Base-by-base conservation (phyloP, 768 basidiomycete species). In the Trametes cubensis region DNA sequence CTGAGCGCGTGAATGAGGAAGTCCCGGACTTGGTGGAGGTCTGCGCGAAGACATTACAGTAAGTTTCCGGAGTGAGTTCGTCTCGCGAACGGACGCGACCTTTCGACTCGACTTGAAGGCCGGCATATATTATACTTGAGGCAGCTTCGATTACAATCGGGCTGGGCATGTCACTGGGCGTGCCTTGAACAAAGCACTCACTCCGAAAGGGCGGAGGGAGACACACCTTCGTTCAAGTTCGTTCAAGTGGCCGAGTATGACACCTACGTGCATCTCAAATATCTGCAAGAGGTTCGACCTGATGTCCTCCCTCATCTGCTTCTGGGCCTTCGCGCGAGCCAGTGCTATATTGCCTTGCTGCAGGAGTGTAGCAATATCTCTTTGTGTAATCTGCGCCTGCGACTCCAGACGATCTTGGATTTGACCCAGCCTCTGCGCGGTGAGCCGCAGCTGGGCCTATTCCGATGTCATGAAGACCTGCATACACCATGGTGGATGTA, bases 321-420 rank as follows among this genome's bases (percentile, higher is more conserved):
- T 85, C 70, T 87, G 86, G 1, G 87, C 87, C 75, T 90, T 91
- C n/a, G 83, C 80, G 49, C 89, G 83, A 14, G 90, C 90, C 30
- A 89, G 73, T 17, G 76, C 77, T 55, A 88, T 74, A 56, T 88
- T 83, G 41, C 82, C 81, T 64, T 87, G 83, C 53, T 82, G 80
- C 44, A 92, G 77, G 18, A 87, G 73, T 14, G 82, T 85, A 6
- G 88, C 84, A 60, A 92, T 86, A 71, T 91, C 89, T 64, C 80
- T 80, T 66, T 87, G 80, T 20, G 81, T 83, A 46, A 89, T 83
- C 39, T 79, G 80, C 2, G 80, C 81, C 68, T 85, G 80, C 6
- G 88, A 83, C 65, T 90, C 87, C 61, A 86, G 83, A 72, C 83
- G 84, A 63, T 86, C 84, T 69, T 89, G 88, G 18, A 89, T 71